Evolutionary conservation across 176 grass and related monocot species (phyloP).

Genomic region (Triticum aestivum): IWGSC_CS_RefSeq_v2.1 NC_057799.1:48765884-48766383

Average conservation of each 20-base stretch:
- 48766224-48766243: neutral
- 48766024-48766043: constrained; percentile 1
- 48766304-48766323: neutral
- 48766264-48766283: neutral
- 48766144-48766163: constrained; percentile 81
- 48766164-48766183: neutral
- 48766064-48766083: constrained; percentile 66
- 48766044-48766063: constrained; percentile 64
- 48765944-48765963: neutral
- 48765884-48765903: constrained; percentile 2
- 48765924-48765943: neutral
- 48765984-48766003: neutral
- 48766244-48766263: neutral
- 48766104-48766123: constrained; percentile 98
- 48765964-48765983: neutral
- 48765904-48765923: neutral
- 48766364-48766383: neutral
- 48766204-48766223: neutral
- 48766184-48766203: neutral
- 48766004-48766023: neutral
- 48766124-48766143: constrained; percentile 77
- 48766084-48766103: constrained; percentile 87
- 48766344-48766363: neutral
- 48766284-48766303: neutral
- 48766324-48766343: neutral